Percentiles rank a stretch among this genome's conserved stretches.
Conservation (phyloP, 2,329 filamentous ascomycete genomes). For the Cladorrhinum sp. region DNA sequence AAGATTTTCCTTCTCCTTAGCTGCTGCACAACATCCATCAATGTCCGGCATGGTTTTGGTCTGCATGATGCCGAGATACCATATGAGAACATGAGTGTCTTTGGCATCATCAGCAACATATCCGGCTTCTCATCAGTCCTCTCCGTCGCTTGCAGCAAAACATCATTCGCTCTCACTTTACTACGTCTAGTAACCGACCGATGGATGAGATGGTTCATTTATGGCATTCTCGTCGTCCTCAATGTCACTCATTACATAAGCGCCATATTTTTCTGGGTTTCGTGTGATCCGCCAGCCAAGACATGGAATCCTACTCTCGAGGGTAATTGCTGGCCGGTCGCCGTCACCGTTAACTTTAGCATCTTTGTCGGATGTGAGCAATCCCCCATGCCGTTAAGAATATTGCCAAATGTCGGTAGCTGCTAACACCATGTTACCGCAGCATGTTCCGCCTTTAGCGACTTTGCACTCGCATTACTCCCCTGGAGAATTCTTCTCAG, state of each 20-base stretch:
- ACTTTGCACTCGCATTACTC: slow-evolving; percentile 32
- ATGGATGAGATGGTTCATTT: slow-evolving; percentile 30
- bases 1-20: slow-evolving; percentile 21
- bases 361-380: slow-evolving; percentile 29
- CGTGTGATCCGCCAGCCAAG: slow-evolving; percentile 31
- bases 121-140: slow-evolving; percentile 31
- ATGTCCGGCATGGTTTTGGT: slow-evolving; percentile 25
- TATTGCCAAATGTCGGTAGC: not conserved
- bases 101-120: slow-evolving; percentile 21
- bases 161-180: slow-evolving; percentile 38
- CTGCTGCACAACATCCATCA: slow-evolving; percentile 12
- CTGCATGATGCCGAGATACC: slow-evolving; percentile 16
- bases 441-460: slow-evolving; percentile 31
- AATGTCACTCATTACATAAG: slow-evolving; percentile 32
- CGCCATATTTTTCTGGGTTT: slow-evolving; percentile 30
- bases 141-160: slow-evolving; percentile 36
- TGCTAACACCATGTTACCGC: not conserved
- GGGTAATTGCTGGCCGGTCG: slow-evolving; percentile 29
- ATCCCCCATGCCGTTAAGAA: not conserved
- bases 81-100: slow-evolving; percentile 12
- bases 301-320: slow-evolving; percentile 25
- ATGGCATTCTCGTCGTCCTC: slow-evolving; percentile 33
- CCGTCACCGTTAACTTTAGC: slow-evolving; percentile 25
- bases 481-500: slow-evolving; percentile 33
- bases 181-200: slow-evolving; percentile 31